Evolutionary conservation across 1,139 yeast species (phyloP).

Genomic region (Taphrina wiesneri): DNA sequence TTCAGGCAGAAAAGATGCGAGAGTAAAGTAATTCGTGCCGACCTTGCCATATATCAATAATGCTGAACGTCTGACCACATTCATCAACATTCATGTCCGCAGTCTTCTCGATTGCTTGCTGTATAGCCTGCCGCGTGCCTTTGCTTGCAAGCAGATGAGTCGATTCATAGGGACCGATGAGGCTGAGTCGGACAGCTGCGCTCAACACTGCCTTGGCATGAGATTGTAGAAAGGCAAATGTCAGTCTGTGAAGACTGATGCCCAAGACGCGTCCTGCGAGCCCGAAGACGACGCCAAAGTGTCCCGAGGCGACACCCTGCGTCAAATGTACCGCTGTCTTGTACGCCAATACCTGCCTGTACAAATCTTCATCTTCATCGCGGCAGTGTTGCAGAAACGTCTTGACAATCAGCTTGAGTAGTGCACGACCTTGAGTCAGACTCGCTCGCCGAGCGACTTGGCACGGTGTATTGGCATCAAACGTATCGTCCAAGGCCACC

Average conservation of each 20-base stretch:
- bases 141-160: constrained; percentile 29
- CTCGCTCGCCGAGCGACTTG: constrained; percentile 34
- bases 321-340: background rate
- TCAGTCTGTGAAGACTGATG: constrained; percentile 20
- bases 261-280: constrained; percentile 30
- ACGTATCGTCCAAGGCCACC: constrained; percentile 19
- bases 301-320: constrained; percentile 17
- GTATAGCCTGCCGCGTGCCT: constrained; percentile 12
- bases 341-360: constrained; percentile 8
- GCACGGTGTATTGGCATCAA: constrained; percentile 34
- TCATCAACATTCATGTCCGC: constrained; percentile 5
- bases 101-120: background rate
- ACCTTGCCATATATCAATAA: constrained; percentile 36
- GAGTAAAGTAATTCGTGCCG: constrained; percentile 36
- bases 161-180: constrained; percentile 34
- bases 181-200: constrained; percentile 36
- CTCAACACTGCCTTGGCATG: constrained; percentile 34
- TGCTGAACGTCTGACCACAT: constrained; percentile 31
- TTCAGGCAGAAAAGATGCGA: constrained; percentile 32
- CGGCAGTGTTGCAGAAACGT: constrained; percentile 12
- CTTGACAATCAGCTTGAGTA: constrained; percentile 22
- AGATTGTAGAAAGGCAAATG: constrained; percentile 18
- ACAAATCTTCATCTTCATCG: background rate
- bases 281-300: constrained; percentile 35
- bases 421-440: constrained; percentile 34